Evolutionary conservation across 2,329 filamentous ascomycete genomes (phyloP).

Genomic region (Stachybotrys elegans): DNA sequence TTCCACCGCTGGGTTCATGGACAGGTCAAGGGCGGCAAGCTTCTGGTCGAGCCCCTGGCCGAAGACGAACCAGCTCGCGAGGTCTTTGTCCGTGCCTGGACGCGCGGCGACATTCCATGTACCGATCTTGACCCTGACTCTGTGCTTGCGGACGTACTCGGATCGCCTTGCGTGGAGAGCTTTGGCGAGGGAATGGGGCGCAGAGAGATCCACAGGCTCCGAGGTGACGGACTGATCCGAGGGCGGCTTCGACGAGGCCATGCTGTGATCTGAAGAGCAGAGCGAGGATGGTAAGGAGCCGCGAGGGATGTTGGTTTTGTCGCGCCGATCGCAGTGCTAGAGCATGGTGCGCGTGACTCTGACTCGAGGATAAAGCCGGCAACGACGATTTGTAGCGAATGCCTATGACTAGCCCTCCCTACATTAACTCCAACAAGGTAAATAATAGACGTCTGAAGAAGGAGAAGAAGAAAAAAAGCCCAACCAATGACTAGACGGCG

Average conservation of each 20-base stretch:
- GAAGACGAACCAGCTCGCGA: constrained; percentile 82
- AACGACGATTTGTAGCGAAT: too few species aligned
- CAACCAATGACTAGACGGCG: too few species aligned
- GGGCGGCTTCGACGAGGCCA: constrained; percentile 14
- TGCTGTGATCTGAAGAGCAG: constrained; percentile 13
- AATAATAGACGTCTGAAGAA: too few species aligned
- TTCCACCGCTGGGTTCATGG: constrained; percentile 32
- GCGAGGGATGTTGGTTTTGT: too few species aligned
- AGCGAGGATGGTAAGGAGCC: too few species aligned
- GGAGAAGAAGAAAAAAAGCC: too few species aligned
- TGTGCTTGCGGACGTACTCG: constrained; percentile 73
- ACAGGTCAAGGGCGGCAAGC: constrained; percentile 50
- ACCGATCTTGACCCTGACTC: constrained; percentile 81
- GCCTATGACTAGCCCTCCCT: too few species aligned
- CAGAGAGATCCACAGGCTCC: constrained; percentile 40
- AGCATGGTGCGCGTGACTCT: too few species aligned
- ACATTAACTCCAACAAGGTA: too few species aligned
- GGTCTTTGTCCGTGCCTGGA: constrained; percentile 79
- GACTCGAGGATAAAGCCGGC: too few species aligned
- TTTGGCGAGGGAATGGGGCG: constrained; percentile 54
- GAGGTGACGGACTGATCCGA: constrained; percentile 27
- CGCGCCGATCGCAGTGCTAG: too few species aligned
- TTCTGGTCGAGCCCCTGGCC: constrained; percentile 65
- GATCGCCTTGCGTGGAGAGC: constrained; percentile 66
- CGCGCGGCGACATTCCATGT: constrained; percentile 92